Evolutionary conservation across 2,329 filamentous ascomycete species (phyloP).

Genomic region (Drechslerella coelobrocha): DNA sequence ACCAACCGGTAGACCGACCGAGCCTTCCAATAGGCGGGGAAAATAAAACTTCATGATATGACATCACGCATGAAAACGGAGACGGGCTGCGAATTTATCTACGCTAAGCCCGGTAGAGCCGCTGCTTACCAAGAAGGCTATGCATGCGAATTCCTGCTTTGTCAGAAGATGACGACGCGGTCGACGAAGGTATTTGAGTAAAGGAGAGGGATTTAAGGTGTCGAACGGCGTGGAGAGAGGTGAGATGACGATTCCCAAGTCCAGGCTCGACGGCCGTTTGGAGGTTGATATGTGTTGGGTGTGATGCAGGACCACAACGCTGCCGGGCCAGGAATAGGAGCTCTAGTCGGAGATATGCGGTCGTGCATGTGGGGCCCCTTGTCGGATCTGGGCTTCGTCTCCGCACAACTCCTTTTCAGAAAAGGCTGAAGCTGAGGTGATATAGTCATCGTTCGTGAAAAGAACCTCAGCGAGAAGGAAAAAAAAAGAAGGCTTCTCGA

Average conservation of each 20-base stretch:
- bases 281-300: slow-evolving; percentile 41
- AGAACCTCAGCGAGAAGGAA: not conserved
- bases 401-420: slow-evolving; percentile 28
- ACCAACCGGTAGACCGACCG: not conserved
- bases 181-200: slow-evolving; percentile 10
- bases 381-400: slow-evolving; percentile 41
- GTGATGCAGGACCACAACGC: slow-evolving; percentile 10
- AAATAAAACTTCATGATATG: slow-evolving; percentile 29
- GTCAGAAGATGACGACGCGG: slow-evolving; percentile 32
- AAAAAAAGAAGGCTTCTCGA: not conserved
- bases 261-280: slow-evolving; percentile 4
- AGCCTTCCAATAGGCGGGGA: slow-evolving; percentile 17
- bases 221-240: not conserved
- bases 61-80: slow-evolving; percentile 23
- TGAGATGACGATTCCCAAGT: slow-evolving; percentile 44
- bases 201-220: slow-evolving; percentile 36
- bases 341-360: slow-evolving; percentile 46
- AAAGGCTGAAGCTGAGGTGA: slow-evolving; percentile 40
- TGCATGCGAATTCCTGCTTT: slow-evolving; percentile 26
- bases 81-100: slow-evolving; percentile 5
- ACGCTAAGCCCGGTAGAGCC: slow-evolving; percentile 31
- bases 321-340: slow-evolving; percentile 22
- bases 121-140: slow-evolving; percentile 32
- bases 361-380: slow-evolving; percentile 29
- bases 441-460: slow-evolving; percentile 7